Base-by-base conservation (phyloP, 164 flowering plant species). In the Chloranthus sessilifolius region DNA sequence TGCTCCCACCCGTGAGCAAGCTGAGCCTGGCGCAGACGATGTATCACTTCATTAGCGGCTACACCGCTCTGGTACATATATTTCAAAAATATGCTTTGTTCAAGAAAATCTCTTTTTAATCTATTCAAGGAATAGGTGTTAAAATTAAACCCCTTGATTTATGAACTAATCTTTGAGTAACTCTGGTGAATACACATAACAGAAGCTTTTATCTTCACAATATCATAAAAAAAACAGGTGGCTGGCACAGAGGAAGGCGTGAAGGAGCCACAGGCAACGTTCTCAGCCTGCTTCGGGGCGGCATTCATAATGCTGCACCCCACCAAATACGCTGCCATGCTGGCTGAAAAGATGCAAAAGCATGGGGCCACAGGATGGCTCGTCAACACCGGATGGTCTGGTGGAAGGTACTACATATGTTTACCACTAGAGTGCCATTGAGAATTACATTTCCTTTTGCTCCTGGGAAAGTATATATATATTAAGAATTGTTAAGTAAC, bases 1-100 rank as follows among this genome's bases (percentile, higher is more conserved):
- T 94, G 58, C 90, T 94, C 49, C 99, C 99, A 20, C 99, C 99
- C 6, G 97, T 94, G 65, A 89, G 97, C 88, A 94, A 83, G 76
- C 79, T 94, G 58, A 89, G 27, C 76, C 62, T 87, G 56, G 83
- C 97, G 2, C 99, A 94, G 66, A 94, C 99, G 53, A 94, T 94
- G 99, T 94, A 94, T 70, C 99, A 94, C 52, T 94, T 94, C 86
- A 94, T 94, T 68, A 94, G 99, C 39, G 99, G 99, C 67, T 94
- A 94, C 76, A 94, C 99, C 27, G 99, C 99, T 58, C 62, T 94
- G 91, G 99, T 91, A 81, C 1, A 24, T 5, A 3, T n/a, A n/a
- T n/a, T n/a, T n/a, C n/a, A n/a, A n/a, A n/a, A n/a, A n/a, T n/a
- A n/a, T 20, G 19, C 9, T 25, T 22, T 25, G n/a, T 21, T 44